Conservation (phyloP, 495 filamentous ascomycete species). For the Penicilliopsis zonata region DNA sequence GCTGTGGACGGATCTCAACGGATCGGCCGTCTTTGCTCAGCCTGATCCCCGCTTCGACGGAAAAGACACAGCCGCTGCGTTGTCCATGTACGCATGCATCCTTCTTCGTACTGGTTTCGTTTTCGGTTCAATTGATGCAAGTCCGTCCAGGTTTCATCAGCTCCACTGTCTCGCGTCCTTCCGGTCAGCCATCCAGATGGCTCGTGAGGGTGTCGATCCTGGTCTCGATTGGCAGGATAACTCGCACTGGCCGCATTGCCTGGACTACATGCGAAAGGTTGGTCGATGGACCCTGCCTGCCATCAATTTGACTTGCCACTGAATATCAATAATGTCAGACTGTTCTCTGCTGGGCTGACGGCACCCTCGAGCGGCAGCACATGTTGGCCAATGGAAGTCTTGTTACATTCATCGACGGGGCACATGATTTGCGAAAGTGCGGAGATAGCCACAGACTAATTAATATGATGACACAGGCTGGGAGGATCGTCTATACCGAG, state of each 20-base stretch:
- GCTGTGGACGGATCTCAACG: neutral
- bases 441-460: too few species aligned
- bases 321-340: neutral
- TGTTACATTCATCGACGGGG: neutral
- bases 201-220: neutral
- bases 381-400: neutral
- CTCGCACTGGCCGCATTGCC: slow-evolving; percentile 2
- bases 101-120: neutral
- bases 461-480: too few species aligned
- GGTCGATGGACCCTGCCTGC: neutral
- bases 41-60: too few species aligned
- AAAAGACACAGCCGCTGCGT: neutral
- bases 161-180: slow-evolving; percentile 1
- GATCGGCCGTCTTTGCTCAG: neutral
- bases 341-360: neutral
- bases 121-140: neutral
- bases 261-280: slow-evolving; percentile 1
- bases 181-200: neutral
- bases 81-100: neutral
- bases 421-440: neutral
- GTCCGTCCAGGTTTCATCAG: neutral
- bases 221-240: slow-evolving; percentile 1
- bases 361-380: neutral
- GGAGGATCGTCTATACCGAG: too few species aligned
- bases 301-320: neutral